phyloP scores from a whole-genome alignment of 371 early-diverging fungal species.

The Mortierella sp. region DNA sequence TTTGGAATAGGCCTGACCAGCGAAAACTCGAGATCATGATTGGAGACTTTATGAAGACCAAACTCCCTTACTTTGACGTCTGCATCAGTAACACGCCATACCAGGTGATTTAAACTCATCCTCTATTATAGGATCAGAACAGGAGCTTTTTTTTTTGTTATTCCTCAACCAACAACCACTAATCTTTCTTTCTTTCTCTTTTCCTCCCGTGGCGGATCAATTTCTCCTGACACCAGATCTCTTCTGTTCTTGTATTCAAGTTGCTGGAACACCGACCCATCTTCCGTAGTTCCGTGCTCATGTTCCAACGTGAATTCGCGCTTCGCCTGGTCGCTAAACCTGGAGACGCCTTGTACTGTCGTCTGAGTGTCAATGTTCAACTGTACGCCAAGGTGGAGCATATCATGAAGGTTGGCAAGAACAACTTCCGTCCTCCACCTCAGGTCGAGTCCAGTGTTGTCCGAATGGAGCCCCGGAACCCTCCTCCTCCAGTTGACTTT shows the following conservation, averaged over 20 bases:
- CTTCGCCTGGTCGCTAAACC: slow-evolving; percentile 97
- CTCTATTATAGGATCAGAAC: slow-evolving; percentile 6
- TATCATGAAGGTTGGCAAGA: slow-evolving; percentile 97
- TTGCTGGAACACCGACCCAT: slow-evolving; percentile 94
- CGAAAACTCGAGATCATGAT: slow-evolving; percentile 95
- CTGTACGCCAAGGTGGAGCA: slow-evolving; percentile 96
- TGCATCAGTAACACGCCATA: slow-evolving; percentile 99
- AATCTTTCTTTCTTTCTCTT: neutral
- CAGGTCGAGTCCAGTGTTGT: slow-evolving; percentile 99
- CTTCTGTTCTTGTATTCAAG: slow-evolving; percentile 97
- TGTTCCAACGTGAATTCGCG: slow-evolving; percentile 99
- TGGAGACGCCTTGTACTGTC: slow-evolving; percentile 94
- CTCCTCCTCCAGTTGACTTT: slow-evolving; percentile 95
- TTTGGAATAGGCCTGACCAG: slow-evolving; percentile 71
- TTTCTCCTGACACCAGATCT: slow-evolving; percentile 63
- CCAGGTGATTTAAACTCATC: slow-evolving; percentile 65
- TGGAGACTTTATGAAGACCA: slow-evolving; percentile 98
- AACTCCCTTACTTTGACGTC: slow-evolving; percentile 98
- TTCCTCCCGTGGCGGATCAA: no score
- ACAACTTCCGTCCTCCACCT: slow-evolving; percentile 99
- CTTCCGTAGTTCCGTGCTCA: slow-evolving; percentile 94
- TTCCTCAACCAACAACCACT: neutral
- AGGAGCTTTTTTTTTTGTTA: neutral
- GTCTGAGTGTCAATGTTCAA: slow-evolving; percentile 98
- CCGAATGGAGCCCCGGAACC: slow-evolving; percentile 93